phyloP scores from a whole-genome alignment of 1,284 basidiomycete genomes.

The Tilletia caries region DNA sequence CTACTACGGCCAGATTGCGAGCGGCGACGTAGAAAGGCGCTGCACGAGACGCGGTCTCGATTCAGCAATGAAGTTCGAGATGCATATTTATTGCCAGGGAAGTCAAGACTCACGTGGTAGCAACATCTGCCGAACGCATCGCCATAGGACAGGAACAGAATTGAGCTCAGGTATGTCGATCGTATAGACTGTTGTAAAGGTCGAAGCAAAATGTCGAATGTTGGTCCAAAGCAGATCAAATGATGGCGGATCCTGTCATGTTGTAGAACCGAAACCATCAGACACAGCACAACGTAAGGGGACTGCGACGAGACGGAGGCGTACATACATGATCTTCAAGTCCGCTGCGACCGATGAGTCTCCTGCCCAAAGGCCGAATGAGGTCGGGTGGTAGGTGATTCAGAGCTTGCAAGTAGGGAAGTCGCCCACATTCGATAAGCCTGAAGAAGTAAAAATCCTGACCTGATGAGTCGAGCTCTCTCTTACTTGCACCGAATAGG shows the following conservation, averaged over 20 bases:
- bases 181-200: slow-evolving; percentile 52
- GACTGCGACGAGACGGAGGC: not conserved
- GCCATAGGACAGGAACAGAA: slow-evolving; percentile 73
- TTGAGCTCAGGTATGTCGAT: slow-evolving; percentile 76
- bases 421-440: slow-evolving; percentile 67
- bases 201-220: slow-evolving; percentile 1
- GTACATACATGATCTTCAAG: slow-evolving; percentile 56
- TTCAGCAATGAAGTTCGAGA: no score
- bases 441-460: slow-evolving; percentile 38
- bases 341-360: slow-evolving; percentile 68
- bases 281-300: slow-evolving; percentile 23
- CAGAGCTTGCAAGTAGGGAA: slow-evolving; percentile 78
- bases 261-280: slow-evolving; percentile 31
- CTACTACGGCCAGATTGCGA: not conserved
- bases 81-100: no score
- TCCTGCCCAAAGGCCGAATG: slow-evolving; percentile 67
- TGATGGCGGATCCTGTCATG: slow-evolving; percentile 26
- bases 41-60: no score
- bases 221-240: slow-evolving; percentile 30
- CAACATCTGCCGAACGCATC: slow-evolving; percentile 67
- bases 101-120: slow-evolving; percentile 70
- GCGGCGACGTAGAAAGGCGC: slow-evolving; percentile 19
- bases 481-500: slow-evolving; percentile 50
- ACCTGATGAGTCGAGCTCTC: not conserved
- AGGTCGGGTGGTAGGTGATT: slow-evolving; percentile 67